phyloP scores from a whole-genome alignment of 176 grass and related monocot species.

The barley (Hordeum vulgare) region MorexV3_pseudomolecules_assembly NC_058519.1:586346717-586347216 shows the following conservation, averaged over 20 bases:
- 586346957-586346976: not conserved
- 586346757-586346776: not conserved
- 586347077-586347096: not conserved
- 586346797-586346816: not conserved
- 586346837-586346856: not conserved
- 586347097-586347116: not conserved
- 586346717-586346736: not conserved
- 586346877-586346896: not conserved
- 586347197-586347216: slow-evolving; percentile 37
- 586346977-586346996: too few species aligned
- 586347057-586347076: not conserved
- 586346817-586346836: not conserved
- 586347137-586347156: slow-evolving; percentile 33
- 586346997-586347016: not conserved
- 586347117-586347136: not conserved
- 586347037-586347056: slow-evolving; percentile 61
- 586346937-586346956: not conserved
- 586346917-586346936: not conserved
- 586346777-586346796: not conserved
- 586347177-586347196: slow-evolving; percentile 58
- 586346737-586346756: slow-evolving; percentile 9
- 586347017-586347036: not conserved
- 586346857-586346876: not conserved
- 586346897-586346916: slow-evolving; percentile 40
- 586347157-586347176: slow-evolving; percentile 71